A percentile compares a stretch with the other conserved stretches of the same genome.
Conservation (phyloP, 306 rosid species). For the Argentina anserina region DNA sequence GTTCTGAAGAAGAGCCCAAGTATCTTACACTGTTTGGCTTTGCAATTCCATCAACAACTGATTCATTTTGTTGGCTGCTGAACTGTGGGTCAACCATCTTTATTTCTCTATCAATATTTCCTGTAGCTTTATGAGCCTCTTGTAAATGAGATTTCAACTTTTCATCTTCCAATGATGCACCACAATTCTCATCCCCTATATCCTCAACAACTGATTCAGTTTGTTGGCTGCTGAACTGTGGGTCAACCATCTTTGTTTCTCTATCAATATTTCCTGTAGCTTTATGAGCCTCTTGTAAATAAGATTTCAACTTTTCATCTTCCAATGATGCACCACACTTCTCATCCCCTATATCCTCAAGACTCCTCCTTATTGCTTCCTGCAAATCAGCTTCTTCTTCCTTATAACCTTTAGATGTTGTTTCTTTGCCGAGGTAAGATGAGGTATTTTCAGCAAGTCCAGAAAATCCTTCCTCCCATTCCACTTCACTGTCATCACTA, state of each 20-base stretch:
- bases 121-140: constrained; percentile 22
- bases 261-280: constrained; percentile 17
- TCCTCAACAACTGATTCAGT: constrained; percentile 47
- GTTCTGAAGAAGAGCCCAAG: constrained; percentile 28
- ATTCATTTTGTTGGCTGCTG: constrained; percentile 25
- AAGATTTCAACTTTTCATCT: constrained; percentile 30
- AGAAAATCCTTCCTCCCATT: constrained; percentile 80
- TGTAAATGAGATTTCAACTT: constrained; percentile 28
- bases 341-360: constrained; percentile 38
- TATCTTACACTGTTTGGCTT: constrained; percentile 25
- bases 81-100: constrained; percentile 13
- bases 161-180: constrained; percentile 23
- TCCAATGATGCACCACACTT: constrained; percentile 22
- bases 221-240: too few relatives aligned
- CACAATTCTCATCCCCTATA: constrained; percentile 27
- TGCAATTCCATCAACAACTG: constrained; percentile 31
- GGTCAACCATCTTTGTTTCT: constrained; percentile 16
- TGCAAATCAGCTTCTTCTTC: constrained; percentile 80
- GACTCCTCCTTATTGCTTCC: constrained; percentile 93
- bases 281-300: constrained; percentile 25
- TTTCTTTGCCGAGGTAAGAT: constrained; percentile 22
- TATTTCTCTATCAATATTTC: constrained; percentile 20
- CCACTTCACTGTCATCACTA: constrained; percentile 63
- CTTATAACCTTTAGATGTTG: constrained; percentile 53
- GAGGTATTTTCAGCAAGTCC: constrained; percentile 37